These are phyloP conservation scores for Nakazawaea pomicola DNA, from an alignment of 805 yeast genomes.

Conservation along the genomic window DNA sequence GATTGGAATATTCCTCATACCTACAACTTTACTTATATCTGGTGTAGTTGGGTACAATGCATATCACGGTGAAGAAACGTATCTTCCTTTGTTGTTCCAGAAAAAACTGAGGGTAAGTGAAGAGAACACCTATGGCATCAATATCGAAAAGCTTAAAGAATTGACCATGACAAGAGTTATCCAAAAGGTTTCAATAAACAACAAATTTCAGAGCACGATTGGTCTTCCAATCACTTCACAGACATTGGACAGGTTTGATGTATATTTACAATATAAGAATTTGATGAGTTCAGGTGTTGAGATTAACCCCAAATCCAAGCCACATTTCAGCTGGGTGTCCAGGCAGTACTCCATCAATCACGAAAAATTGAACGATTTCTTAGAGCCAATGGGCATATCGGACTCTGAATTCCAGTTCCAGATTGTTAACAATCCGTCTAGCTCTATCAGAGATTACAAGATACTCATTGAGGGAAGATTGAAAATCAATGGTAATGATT, in stretches of 20 bases:
- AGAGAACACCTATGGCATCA: constrained; percentile 23
- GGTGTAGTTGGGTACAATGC: constrained; percentile 26
- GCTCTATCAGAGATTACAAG: constrained; percentile 23
- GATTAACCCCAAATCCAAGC: constrained; percentile 17
- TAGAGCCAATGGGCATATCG: constrained; percentile 25
- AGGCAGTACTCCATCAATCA: constrained; percentile 16
- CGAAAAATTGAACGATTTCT: constrained; percentile 22
- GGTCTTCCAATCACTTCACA: constrained; percentile 29
- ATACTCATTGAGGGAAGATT: constrained; percentile 26
- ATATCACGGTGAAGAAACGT: constrained; percentile 23
- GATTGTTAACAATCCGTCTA: constrained; percentile 20
- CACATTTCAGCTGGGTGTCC: constrained; percentile 12
- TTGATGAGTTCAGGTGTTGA: constrained; percentile 26
- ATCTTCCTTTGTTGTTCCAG: constrained; percentile 26
- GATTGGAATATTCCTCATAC: constrained; percentile 18
- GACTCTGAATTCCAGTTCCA: constrained; percentile 15
- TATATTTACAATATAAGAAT: constrained; percentile 24
- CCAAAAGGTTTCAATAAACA: constrained; percentile 26
- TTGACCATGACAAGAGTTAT: constrained; percentile 21
- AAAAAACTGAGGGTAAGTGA: constrained; percentile 21
- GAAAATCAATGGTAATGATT: constrained; percentile 17
- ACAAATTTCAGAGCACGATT: constrained; percentile 20
- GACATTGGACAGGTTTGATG: constrained; percentile 23
- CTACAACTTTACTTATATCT: constrained; percentile 18
- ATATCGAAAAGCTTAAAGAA: constrained; percentile 23